Evolutionary conservation across 345 rosid species (phyloP).

Genomic region (Salix purpurea): DNA sequence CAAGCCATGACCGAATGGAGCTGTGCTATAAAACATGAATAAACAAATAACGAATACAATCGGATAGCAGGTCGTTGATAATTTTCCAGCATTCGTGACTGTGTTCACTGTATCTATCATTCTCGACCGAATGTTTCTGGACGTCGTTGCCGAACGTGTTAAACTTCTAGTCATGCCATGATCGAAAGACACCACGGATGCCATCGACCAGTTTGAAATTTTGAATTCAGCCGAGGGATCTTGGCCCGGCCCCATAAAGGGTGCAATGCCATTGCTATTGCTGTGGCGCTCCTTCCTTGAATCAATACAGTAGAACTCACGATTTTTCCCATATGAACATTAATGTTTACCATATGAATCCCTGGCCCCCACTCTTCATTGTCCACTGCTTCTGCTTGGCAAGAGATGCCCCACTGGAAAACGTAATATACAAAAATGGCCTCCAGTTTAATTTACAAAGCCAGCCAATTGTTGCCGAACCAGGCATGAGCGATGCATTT

Average conservation of each 20-base stretch:
- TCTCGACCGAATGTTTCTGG: too few relatives aligned
- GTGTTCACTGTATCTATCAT: too few relatives aligned
- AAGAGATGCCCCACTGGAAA: background rate
- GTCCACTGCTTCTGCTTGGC: background rate
- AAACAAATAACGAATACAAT: too few relatives aligned
- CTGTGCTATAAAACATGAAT: too few relatives aligned
- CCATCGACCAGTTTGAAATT: background rate
- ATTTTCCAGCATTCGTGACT: too few relatives aligned
- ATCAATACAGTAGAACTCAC: background rate
- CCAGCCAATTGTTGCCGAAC: background rate
- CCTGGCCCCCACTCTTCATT: background rate
- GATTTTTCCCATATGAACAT: background rate
- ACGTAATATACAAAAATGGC: background rate
- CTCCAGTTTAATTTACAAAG: background rate
- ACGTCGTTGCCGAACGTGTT: too few relatives aligned
- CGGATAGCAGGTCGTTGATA: too few relatives aligned
- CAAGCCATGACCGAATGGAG: background rate
- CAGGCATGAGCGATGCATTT: too few relatives aligned
- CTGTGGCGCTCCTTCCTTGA: slow-evolving; percentile 3
- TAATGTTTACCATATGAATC: background rate
- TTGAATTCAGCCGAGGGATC: background rate
- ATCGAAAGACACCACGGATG: background rate
- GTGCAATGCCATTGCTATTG: background rate
- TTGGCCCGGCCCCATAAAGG: background rate
- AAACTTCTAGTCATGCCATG: background rate